Conservation (phyloP, 805 yeast species). For the Alloascoidea africana region DNA sequence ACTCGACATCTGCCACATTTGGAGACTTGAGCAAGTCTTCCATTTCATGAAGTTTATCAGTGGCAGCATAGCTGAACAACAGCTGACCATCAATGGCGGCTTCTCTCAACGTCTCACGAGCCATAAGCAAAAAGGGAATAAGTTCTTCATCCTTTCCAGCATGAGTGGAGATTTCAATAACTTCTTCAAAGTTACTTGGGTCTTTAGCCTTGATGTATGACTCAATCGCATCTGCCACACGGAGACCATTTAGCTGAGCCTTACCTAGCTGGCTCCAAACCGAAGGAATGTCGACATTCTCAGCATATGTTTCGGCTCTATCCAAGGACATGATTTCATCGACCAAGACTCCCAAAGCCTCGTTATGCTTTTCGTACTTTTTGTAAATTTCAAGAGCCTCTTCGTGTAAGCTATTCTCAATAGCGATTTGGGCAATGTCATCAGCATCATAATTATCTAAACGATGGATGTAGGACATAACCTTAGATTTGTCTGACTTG, state of each 20-base stretch:
- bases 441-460: conserved; percentile 83
- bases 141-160: conserved; percentile 95
- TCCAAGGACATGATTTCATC: conserved; percentile 91
- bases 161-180: conserved; percentile 87
- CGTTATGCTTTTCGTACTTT: conserved; percentile 59
- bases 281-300: conserved; percentile 70
- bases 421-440: conserved; percentile 86
- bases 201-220: conserved; percentile 88
- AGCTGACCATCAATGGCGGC: conserved; percentile 88
- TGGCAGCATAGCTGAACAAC: conserved; percentile 71
- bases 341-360: conserved; percentile 81
- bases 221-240: conserved; percentile 81
- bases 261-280: conserved; percentile 92
- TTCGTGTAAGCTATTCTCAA: conserved; percentile 77
- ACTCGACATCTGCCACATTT: conserved; percentile 85
- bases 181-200: conserved; percentile 79
- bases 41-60: conserved; percentile 63
- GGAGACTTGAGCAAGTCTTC: conserved; percentile 73
- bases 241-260: conserved; percentile 88
- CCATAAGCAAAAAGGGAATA: conserved; percentile 75
- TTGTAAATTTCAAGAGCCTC: conserved; percentile 91
- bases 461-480: conserved; percentile 69
- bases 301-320: conserved; percentile 89
- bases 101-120: conserved; percentile 83
- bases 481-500: conserved; percentile 84